phyloP scores from a whole-genome alignment of 78 protist species.

The Dictyostelium capitatum region DNA sequence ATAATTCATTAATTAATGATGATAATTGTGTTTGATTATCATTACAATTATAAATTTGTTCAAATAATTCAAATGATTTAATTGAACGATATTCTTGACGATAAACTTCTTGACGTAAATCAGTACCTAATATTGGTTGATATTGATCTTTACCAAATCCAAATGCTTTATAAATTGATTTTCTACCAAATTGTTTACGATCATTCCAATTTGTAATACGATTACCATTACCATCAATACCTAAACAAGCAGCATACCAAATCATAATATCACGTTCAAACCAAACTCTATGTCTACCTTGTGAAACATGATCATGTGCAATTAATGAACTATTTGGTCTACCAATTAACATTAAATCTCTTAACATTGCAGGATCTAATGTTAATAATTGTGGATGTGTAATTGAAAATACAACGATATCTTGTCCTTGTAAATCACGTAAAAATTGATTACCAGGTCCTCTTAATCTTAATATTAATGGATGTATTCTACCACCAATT shows the following conservation, averaged over 20 bases:
- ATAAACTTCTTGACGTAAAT: slow-evolving; percentile 50
- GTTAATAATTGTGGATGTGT: slow-evolving; percentile 66
- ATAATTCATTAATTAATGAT: not conserved
- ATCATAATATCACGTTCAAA: slow-evolving; percentile 74
- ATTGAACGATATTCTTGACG: slow-evolving; percentile 65
- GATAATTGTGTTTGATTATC: not conserved
- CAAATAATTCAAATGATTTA: not conserved
- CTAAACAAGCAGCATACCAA: slow-evolving; percentile 74
- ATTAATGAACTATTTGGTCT: slow-evolving; percentile 59
- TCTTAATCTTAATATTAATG: slow-evolving; percentile 28
- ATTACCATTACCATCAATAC: slow-evolving; percentile 37
- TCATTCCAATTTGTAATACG: slow-evolving; percentile 2
- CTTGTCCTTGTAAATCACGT: slow-evolving; percentile 70
- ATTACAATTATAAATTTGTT: slow-evolving; percentile 20
- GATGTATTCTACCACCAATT: slow-evolving; percentile 56
- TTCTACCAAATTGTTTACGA: slow-evolving; percentile 25
- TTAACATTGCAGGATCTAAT: slow-evolving; percentile 28
- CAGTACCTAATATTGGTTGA: slow-evolving; percentile 62
- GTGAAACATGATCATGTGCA: slow-evolving; percentile 54
- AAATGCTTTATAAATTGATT: slow-evolving; percentile 65
- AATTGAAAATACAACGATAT: slow-evolving; percentile 58
- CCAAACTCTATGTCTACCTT: slow-evolving; percentile 81
- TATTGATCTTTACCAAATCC: slow-evolving; percentile 65
- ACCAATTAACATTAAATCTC: slow-evolving; percentile 77
- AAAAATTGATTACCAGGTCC: slow-evolving; percentile 74